Conservation (phyloP, 495 filamentous ascomycete species). For the Penicillium macrosclerotiorum region DNA sequence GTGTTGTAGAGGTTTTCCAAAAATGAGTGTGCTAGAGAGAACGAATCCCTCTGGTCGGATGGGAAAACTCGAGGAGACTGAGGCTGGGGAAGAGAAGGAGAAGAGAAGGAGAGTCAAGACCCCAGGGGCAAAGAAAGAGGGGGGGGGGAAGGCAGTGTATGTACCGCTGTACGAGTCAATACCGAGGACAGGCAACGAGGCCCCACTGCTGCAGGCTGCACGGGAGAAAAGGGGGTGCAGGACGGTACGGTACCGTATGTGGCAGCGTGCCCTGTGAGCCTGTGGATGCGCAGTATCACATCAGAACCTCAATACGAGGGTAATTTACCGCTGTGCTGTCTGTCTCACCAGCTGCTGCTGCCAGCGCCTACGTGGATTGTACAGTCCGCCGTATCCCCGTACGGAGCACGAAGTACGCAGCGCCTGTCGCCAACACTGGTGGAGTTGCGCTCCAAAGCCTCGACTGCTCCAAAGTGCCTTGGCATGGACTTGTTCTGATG, state of each 20-base stretch:
- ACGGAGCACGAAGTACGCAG: too few relatives aligned
- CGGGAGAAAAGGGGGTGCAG: neutral
- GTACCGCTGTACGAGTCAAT: constrained; percentile 1
- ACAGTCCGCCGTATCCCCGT: too few relatives aligned
- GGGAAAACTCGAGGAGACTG: constrained; percentile 31
- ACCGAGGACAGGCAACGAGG: neutral
- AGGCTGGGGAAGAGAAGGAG: constrained; percentile 22
- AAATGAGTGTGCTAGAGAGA: constrained; percentile 48
- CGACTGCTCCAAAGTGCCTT: constrained; percentile 3
- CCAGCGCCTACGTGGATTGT: too few relatives aligned
- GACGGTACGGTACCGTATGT: neutral
- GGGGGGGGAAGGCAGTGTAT: constrained; percentile 4
- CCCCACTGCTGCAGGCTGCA: neutral
- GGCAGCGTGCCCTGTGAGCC: neutral
- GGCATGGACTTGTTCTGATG: constrained; percentile 2
- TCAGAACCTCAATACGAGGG: too few relatives aligned
- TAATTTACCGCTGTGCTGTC: too few relatives aligned
- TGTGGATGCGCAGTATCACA: neutral
- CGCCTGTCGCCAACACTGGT: neutral
- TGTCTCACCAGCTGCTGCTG: too few relatives aligned
- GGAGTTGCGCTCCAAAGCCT: neutral
- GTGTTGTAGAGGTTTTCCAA: constrained; percentile 30
- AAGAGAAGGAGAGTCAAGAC: constrained; percentile 16
- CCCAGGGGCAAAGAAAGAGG: constrained; percentile 10
- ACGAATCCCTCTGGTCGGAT: constrained; percentile 46